phyloP scores from a whole-genome alignment of 805 yeast species.

The Yamadazyma tumulicola region DNA sequence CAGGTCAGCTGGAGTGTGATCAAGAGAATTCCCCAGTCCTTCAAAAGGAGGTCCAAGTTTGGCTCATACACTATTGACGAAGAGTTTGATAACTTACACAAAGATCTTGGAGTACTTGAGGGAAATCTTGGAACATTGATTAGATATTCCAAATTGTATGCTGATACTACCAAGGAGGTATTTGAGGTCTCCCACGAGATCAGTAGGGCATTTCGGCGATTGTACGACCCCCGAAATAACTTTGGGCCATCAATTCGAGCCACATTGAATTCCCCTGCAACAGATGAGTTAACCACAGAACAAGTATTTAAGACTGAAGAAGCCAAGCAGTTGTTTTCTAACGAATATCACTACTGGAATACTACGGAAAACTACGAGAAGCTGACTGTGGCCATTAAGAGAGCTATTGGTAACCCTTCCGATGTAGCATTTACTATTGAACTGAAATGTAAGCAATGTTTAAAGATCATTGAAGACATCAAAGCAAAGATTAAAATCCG shows the following conservation, averaged over 20 bases:
- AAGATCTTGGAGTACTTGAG: slow-evolving; percentile 13
- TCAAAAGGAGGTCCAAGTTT: slow-evolving; percentile 24
- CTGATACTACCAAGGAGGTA: background rate
- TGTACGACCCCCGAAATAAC: slow-evolving; percentile 21
- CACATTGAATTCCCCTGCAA: slow-evolving; percentile 7
- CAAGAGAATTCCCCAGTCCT: slow-evolving; percentile 29
- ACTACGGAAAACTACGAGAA: slow-evolving; percentile 1
- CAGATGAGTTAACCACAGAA: slow-evolving; percentile 6
- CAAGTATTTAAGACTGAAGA: slow-evolving; percentile 5
- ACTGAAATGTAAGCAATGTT: slow-evolving; percentile 3
- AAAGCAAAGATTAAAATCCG: slow-evolving; percentile 6
- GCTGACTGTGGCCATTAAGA: background rate
- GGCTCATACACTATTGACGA: slow-evolving; percentile 35
- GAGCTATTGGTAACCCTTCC: background rate
- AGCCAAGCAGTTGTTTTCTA: background rate
- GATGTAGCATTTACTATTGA: background rate
- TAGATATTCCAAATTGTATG: slow-evolving; percentile 12
- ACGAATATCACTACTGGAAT: slow-evolving; percentile 7
- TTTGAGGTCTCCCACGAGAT: slow-evolving; percentile 1
- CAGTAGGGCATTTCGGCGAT: background rate
- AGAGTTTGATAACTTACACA: slow-evolving; percentile 29
- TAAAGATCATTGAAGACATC: slow-evolving; percentile 7
- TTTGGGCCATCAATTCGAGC: slow-evolving; percentile 9
- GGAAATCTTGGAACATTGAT: slow-evolving; percentile 13
- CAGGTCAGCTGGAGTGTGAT: slow-evolving; percentile 9